Conservation (phyloP, 1,284 basidiomycete genomes). For the Austroboletus niveus region DNA sequence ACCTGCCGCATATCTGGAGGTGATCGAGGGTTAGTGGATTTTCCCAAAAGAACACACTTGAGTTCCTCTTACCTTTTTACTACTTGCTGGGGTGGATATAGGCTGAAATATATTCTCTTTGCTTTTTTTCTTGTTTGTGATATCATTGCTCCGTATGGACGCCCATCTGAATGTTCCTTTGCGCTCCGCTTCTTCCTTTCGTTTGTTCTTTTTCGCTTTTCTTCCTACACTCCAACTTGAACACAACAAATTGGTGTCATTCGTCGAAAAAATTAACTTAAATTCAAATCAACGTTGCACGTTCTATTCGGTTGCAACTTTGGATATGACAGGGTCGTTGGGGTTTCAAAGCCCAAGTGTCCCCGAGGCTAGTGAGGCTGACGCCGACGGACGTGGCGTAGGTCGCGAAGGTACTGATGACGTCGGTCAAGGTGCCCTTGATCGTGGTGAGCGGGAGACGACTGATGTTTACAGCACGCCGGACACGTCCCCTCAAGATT, state of each 20-base stretch:
- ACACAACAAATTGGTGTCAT: conserved; percentile 5
- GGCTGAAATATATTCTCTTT: conserved; percentile 69
- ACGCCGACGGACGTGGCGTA: not conserved
- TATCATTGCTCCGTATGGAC: conserved; percentile 24
- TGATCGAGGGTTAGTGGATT: conserved; percentile 80
- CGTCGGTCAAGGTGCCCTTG: not conserved
- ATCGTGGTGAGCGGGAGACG: conserved; percentile 6
- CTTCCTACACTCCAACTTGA: not conserved
- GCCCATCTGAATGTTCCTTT: conserved; percentile 26
- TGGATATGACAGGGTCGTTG: not conserved
- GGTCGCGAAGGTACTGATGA: not conserved
- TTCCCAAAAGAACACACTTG: conserved; percentile 32
- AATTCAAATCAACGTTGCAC: not conserved
- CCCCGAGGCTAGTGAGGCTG: not conserved
- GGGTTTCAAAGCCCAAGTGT: too few species aligned
- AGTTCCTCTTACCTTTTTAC: conserved; percentile 54
- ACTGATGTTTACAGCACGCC: conserved; percentile 28
- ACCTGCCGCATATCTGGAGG: conserved; percentile 85
- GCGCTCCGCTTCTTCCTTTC: conserved; percentile 13
- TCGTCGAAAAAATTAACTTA: conserved; percentile 1
- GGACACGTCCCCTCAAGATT: conserved; percentile 17
- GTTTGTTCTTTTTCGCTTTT: not conserved
- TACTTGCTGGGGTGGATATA: conserved; percentile 47
- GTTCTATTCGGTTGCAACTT: conserved; percentile 3
- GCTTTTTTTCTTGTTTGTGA: conserved; percentile 50